Evolutionary conservation across 2,329 filamentous ascomycete genomes (phyloP).

Genomic region (Monascus ruber): DNA sequence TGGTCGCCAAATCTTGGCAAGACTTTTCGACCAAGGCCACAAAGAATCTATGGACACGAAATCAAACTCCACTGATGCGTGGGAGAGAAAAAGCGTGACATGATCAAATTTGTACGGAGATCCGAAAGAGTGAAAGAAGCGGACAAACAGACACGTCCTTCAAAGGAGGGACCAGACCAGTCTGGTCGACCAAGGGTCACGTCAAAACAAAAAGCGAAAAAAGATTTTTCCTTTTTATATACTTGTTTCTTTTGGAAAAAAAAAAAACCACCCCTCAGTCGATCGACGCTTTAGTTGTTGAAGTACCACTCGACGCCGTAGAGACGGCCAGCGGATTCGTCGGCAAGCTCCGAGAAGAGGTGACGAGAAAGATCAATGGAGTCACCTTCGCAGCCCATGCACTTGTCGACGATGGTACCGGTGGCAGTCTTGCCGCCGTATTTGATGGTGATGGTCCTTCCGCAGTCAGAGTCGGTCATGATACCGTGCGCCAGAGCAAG

Average conservation of each 20-base stretch:
- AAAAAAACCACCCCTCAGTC: slow-evolving; percentile 11
- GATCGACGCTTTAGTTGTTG: slow-evolving; percentile 19
- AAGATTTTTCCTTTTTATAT: too few species aligned
- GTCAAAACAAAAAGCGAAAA: too few species aligned
- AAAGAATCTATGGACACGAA: too few species aligned
- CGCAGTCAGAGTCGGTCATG: slow-evolving; percentile 63
- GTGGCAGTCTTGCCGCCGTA: slow-evolving; percentile 47
- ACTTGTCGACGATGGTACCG: slow-evolving; percentile 62
- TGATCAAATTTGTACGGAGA: background rate
- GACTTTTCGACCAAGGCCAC: background rate
- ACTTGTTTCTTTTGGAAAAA: background rate
- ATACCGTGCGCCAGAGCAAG: slow-evolving; percentile 56
- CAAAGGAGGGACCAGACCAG: background rate
- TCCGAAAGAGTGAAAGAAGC: background rate
- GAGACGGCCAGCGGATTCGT: slow-evolving; percentile 28
- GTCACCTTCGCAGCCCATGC: slow-evolving; percentile 50
- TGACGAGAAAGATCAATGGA: slow-evolving; percentile 52
- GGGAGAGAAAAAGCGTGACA: too few species aligned
- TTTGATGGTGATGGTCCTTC: slow-evolving; percentile 53
- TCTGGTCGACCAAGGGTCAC: background rate
- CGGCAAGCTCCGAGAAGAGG: slow-evolving; percentile 42
- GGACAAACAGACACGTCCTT: background rate
- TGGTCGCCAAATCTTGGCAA: background rate
- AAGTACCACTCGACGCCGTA: slow-evolving; percentile 31
- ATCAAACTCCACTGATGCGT: too few species aligned